These are phyloP conservation scores for Sisymbrium irio DNA, from an alignment of 345 rosid genomes.

Conservation along the genomic window DNA sequence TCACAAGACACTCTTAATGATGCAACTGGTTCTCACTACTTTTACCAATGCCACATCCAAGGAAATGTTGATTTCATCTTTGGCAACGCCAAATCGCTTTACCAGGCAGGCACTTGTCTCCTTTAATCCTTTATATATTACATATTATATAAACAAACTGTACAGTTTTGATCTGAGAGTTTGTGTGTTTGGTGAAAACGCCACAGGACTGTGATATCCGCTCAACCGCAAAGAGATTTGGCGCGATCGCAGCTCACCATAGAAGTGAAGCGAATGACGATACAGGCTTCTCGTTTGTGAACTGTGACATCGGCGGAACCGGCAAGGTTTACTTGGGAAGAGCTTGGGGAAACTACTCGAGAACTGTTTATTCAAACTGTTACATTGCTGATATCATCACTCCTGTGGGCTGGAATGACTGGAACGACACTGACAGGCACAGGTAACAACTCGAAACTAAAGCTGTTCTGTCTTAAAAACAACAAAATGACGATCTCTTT, in stretches of 20 bases:
- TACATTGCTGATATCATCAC: conserved; percentile 52
- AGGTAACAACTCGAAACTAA: conserved; percentile 36
- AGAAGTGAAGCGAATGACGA: conserved; percentile 59
- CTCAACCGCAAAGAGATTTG: conserved; percentile 56
- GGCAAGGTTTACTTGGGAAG: conserved; percentile 76
- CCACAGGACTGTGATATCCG: conserved; percentile 66
- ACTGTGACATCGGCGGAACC: conserved; percentile 66
- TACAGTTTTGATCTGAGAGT: not conserved
- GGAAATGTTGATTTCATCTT: conserved; percentile 87
- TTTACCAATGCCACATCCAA: conserved; percentile 60
- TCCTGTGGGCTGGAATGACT: conserved; percentile 88
- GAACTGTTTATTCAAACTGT: conserved; percentile 71
- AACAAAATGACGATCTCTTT: not conserved
- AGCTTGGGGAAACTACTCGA: conserved; percentile 92
- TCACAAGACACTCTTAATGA: conserved; percentile 90
- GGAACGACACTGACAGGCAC: conserved; percentile 56
- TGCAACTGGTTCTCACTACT: conserved; percentile 79
- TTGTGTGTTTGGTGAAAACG: not conserved
- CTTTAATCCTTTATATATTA: not conserved
- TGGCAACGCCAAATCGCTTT: conserved; percentile 74
- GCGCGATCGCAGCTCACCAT: conserved; percentile 89
- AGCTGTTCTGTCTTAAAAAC: not conserved
- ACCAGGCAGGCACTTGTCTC: conserved; percentile 56
- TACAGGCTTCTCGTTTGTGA: conserved; percentile 81
- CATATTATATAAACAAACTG: not conserved